Evolutionary conservation across 805 yeast species (phyloP).

Genomic region (Candida vartiovaarae): DNA sequence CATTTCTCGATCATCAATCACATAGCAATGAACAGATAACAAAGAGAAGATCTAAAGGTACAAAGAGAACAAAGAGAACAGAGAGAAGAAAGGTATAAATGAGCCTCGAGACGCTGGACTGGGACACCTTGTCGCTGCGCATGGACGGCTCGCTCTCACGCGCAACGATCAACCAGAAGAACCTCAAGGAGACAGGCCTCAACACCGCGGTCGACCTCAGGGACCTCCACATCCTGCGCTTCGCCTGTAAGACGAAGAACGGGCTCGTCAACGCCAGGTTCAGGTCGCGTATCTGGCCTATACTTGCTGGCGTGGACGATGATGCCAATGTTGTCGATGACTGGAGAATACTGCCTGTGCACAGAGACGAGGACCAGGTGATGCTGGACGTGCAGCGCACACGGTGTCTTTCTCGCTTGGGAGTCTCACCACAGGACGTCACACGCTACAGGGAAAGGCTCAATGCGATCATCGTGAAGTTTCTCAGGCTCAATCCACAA

Average conservation of each 20-base stretch:
- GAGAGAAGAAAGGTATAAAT: neutral
- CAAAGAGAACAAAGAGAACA: no score
- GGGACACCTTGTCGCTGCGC: constrained; percentile 1
- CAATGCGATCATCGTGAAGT: constrained; percentile 36
- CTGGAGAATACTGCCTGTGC: constrained; percentile 23
- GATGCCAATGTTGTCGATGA: neutral
- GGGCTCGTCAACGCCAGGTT: neutral
- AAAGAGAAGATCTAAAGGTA: no score
- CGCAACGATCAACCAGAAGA: neutral
- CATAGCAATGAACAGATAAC: no score
- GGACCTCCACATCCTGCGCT: neutral
- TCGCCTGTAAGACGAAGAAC: neutral
- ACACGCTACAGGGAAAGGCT: constrained; percentile 19
- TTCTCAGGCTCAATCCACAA: constrained; percentile 54
- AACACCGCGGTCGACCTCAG: neutral
- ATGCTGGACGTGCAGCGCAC: constrained; percentile 71
- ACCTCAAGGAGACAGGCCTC: neutral
- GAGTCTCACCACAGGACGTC: constrained; percentile 17
- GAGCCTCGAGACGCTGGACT: constrained; percentile 1
- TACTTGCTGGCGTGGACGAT: constrained; percentile 6
- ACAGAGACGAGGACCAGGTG: constrained; percentile 75
- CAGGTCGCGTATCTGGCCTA: constrained; percentile 40
- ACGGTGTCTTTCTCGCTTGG: constrained; percentile 37
- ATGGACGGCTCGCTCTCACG: neutral
- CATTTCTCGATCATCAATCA: no score